Evolutionary conservation across 345 rosid genomes (phyloP).

Genomic region (Salix brachista): DNA sequence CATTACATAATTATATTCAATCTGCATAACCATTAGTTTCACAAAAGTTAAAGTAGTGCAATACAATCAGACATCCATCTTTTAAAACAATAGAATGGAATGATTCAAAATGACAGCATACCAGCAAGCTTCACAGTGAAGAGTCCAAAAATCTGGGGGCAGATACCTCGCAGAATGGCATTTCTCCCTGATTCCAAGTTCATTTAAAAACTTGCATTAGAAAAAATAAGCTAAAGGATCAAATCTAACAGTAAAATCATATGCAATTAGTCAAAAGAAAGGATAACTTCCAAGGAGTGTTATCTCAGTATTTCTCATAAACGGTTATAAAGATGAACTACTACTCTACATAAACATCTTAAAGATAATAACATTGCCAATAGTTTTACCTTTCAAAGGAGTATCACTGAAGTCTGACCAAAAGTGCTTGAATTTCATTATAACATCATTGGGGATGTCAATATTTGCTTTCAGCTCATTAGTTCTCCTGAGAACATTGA

Average conservation of each 20-base stretch:
- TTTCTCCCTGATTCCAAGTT: constrained; percentile 57
- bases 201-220: neutral
- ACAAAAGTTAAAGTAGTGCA: neutral
- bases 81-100: neutral
- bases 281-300: neutral
- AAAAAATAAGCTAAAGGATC: neutral
- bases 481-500: constrained; percentile 54
- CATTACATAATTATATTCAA: neutral
- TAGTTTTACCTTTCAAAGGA: constrained; percentile 63
- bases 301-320: neutral
- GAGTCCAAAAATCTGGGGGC: constrained; percentile 96
- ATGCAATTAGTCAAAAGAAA: neutral
- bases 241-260: neutral
- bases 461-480: constrained; percentile 78
- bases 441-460: constrained; percentile 55
- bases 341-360: neutral
- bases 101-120: constrained; percentile 18
- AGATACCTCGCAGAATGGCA: constrained; percentile 75
- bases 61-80: neutral
- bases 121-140: constrained; percentile 99
- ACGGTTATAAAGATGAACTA: neutral
- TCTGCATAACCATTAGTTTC: neutral
- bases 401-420: constrained; percentile 69
- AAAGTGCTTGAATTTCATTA: constrained; percentile 67
- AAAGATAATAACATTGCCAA: neutral